These are phyloP conservation scores for Oryza rufipogon DNA, from an alignment of 176 grass and related monocot genomes.

Conservation along the genomic window DNA sequence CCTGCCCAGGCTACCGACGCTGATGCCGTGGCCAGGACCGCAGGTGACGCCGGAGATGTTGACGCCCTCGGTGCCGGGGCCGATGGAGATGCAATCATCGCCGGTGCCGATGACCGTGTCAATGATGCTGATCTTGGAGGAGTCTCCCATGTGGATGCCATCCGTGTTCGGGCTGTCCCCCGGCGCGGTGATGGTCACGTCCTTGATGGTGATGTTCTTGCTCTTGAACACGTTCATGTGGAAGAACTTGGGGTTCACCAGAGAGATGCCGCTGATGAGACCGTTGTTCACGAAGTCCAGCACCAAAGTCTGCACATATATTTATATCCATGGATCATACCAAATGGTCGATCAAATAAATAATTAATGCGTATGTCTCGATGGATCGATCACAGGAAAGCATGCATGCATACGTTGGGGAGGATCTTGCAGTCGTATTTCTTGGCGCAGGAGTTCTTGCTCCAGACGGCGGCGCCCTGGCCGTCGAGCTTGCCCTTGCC, in stretches of 20 bases:
- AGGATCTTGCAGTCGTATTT: no score
- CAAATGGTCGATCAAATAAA: not conserved
- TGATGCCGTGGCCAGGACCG: no score
- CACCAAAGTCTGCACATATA: slow-evolving; percentile 45
- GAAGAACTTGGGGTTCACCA: slow-evolving; percentile 67
- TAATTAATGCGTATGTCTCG: not conserved
- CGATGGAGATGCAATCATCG: slow-evolving; percentile 75
- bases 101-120: slow-evolving; percentile 53
- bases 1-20: no score
- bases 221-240: slow-evolving; percentile 64
- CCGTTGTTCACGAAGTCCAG: slow-evolving; percentile 43
- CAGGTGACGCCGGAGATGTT: slow-evolving; percentile 51
- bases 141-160: slow-evolving; percentile 66
- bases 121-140: slow-evolving; percentile 48
- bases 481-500: no score
- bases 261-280: slow-evolving; percentile 39
- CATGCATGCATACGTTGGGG: no score
- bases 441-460: no score
- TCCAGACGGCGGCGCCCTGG: no score
- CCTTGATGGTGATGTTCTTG: slow-evolving; percentile 42
- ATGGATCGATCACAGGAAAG: no score
- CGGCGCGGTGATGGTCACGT: slow-evolving; percentile 46
- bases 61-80: slow-evolving; percentile 42
- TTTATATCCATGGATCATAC: not conserved
- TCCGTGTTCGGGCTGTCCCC: slow-evolving; percentile 63